Evolutionary conservation across 768 basidiomycete genomes (phyloP).

Genomic region (Saitozyma sp.): DNA sequence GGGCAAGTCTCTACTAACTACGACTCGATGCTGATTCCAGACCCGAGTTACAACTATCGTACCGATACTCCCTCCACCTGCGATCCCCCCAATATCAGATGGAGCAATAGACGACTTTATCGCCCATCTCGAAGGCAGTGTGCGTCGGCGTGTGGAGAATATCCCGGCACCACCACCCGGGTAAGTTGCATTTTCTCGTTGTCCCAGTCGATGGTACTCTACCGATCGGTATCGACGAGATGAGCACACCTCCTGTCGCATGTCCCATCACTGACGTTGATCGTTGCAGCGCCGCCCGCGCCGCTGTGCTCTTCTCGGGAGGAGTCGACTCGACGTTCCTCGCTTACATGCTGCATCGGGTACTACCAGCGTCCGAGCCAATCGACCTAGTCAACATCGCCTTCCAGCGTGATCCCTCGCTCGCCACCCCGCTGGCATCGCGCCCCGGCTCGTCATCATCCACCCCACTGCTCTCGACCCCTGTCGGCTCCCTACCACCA

Average conservation of each 20-base stretch:
- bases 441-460: too few species aligned
- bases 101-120: constrained; percentile 28
- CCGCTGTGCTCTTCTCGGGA: constrained; percentile 90
- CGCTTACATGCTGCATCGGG: constrained; percentile 77
- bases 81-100: constrained; percentile 1
- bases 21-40: constrained; percentile 1
- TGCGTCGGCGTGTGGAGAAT: constrained; percentile 65
- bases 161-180: constrained; percentile 59
- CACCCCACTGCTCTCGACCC: too few species aligned
- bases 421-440: not conserved
- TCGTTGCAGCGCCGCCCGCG: constrained; percentile 51
- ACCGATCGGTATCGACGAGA: too few species aligned
- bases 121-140: constrained; percentile 61
- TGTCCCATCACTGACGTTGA: constrained; percentile 30
- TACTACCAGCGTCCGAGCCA: constrained; percentile 69
- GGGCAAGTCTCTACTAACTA: not conserved
- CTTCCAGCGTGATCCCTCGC: constrained; percentile 89
- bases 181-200: constrained; percentile 45
- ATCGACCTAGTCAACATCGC: constrained; percentile 92
- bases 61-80: constrained; percentile 2
- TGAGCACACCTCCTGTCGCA: too few species aligned
- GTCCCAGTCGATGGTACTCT: constrained; percentile 23
- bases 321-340: constrained; percentile 90
- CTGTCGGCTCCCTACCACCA: too few species aligned
- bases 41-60: constrained; percentile 8